Conservation (phyloP, 805 yeast genomes). For the Metschnikowia lunata region DNA sequence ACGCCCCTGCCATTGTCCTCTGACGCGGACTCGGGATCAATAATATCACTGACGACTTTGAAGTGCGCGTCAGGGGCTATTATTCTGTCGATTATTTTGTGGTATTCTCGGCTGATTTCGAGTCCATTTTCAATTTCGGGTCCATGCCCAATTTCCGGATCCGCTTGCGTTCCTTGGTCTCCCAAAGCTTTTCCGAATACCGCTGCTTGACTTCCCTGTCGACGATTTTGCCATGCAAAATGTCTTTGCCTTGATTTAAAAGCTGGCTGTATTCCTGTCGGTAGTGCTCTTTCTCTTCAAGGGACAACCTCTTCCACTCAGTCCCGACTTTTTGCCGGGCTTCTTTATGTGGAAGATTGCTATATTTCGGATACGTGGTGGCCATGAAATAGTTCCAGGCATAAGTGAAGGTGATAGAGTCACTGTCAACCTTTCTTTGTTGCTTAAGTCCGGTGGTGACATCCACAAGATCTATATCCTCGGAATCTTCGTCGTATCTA, state of each 20-base stretch:
- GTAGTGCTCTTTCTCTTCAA: conserved; percentile 25
- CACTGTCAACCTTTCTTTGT: not conserved
- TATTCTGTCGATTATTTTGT: not conserved
- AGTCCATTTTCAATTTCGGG: not conserved
- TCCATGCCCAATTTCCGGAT: conserved; percentile 8
- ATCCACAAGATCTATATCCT: not conserved
- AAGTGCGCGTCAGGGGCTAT: too few relatives aligned
- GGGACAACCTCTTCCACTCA: conserved; percentile 25
- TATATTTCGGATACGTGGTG: conserved; percentile 15
- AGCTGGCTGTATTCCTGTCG: conserved; percentile 27
- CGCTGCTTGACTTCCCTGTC: conserved; percentile 22
- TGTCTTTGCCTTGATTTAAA: conserved; percentile 26
- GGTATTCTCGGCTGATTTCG: not conserved
- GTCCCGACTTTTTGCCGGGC: conserved; percentile 14
- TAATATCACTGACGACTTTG: too few relatives aligned
- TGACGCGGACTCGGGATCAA: not conserved
- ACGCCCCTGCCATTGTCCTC: conserved; percentile 24
- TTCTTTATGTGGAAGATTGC: conserved; percentile 13
- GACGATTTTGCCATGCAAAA: conserved; percentile 27
- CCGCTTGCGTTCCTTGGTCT: conserved; percentile 11
- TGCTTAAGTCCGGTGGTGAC: conserved; percentile 3
- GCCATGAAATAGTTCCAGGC: conserved; percentile 36
- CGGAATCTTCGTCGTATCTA: conserved; percentile 16
- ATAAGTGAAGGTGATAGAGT: conserved; percentile 24
- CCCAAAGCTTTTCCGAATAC: conserved; percentile 6